A percentile compares a stretch with the other conserved stretches of the same genome.
Evolutionary conservation across 306 rosid genomes (phyloP).

Genomic region (Ceratonia siliqua): DNA sequence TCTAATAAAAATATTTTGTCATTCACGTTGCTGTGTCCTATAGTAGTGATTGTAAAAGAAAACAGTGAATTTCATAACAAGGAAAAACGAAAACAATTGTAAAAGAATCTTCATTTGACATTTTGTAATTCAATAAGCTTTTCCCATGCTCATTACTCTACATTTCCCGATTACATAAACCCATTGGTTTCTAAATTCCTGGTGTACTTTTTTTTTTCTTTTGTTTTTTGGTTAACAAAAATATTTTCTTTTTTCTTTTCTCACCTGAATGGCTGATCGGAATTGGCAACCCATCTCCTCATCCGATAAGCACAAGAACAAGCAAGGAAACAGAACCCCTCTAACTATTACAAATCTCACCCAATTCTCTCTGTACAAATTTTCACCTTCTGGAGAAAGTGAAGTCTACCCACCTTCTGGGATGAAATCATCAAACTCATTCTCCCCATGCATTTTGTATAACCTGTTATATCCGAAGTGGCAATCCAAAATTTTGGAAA

Average conservation of each 20-base stretch:
- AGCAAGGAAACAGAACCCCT: slow-evolving; percentile 54
- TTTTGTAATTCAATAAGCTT: slow-evolving; percentile 50
- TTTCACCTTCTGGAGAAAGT: slow-evolving; percentile 43
- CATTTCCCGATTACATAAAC: slow-evolving; percentile 65
- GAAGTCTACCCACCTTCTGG: slow-evolving; percentile 32
- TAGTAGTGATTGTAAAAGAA: too few species aligned
- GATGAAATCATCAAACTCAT: slow-evolving; percentile 31
- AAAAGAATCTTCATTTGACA: slow-evolving; percentile 54
- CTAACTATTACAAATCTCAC: slow-evolving; percentile 62
- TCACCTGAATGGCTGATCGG: slow-evolving; percentile 29
- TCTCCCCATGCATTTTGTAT: slow-evolving; percentile 32
- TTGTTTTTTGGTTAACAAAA: slow-evolving; percentile 26
- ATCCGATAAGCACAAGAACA: slow-evolving; percentile 53
- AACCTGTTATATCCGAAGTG: slow-evolving; percentile 57
- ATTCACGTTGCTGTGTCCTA: too few species aligned
- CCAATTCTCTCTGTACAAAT: slow-evolving; percentile 66
- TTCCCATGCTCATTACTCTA: slow-evolving; percentile 61
- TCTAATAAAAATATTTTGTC: too few species aligned
- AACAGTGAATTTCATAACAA: slow-evolving; percentile 17
- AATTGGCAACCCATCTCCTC: slow-evolving; percentile 35
- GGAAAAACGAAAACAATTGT: slow-evolving; percentile 13
- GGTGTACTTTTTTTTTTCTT: slow-evolving; percentile 37
- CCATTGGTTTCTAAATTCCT: slow-evolving; percentile 53
- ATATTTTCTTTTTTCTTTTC: slow-evolving; percentile 25
- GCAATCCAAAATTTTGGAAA: slow-evolving; percentile 82